A percentile compares a stretch with the other conserved stretches of the same genome.
Evolutionary conservation across 2,329 filamentous ascomycete species (phyloP).

Genomic region (Exophiala sp.): DNA sequence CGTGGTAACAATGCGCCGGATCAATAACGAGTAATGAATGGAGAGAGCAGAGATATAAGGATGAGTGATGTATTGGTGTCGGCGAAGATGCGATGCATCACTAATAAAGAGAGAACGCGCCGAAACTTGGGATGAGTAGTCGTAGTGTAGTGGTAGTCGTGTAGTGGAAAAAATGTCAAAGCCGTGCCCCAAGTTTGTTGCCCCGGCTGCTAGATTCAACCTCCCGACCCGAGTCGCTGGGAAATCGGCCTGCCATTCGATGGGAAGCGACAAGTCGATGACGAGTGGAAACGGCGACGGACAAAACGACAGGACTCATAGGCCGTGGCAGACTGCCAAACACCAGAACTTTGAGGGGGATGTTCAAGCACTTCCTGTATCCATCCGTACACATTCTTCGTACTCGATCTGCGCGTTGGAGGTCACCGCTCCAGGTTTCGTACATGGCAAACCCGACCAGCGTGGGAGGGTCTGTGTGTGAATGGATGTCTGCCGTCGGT

Average conservation of each 20-base stretch:
- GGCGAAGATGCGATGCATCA: not conserved
- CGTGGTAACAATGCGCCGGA: not conserved
- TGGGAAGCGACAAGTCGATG: conserved; percentile 5
- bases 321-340: too few relatives aligned
- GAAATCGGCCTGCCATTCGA: not conserved
- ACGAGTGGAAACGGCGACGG: not conserved
- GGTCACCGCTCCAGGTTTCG: not conserved
- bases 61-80: not conserved
- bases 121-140: too few relatives aligned
- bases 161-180: not conserved
- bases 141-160: too few relatives aligned
- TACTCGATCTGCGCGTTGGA: not conserved
- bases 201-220: not conserved
- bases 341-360: too few relatives aligned
- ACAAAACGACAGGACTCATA: too few relatives aligned
- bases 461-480: too few relatives aligned
- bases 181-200: too few relatives aligned
- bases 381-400: not conserved
- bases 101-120: not conserved
- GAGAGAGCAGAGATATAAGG: not conserved
- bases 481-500: too few relatives aligned
- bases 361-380: not conserved
- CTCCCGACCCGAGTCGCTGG: not conserved
- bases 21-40: not conserved
- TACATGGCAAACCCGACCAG: too few relatives aligned